Evolutionary conservation across 1,284 basidiomycete species (phyloP).

Genomic region (Fomitopsis palustris): DNA sequence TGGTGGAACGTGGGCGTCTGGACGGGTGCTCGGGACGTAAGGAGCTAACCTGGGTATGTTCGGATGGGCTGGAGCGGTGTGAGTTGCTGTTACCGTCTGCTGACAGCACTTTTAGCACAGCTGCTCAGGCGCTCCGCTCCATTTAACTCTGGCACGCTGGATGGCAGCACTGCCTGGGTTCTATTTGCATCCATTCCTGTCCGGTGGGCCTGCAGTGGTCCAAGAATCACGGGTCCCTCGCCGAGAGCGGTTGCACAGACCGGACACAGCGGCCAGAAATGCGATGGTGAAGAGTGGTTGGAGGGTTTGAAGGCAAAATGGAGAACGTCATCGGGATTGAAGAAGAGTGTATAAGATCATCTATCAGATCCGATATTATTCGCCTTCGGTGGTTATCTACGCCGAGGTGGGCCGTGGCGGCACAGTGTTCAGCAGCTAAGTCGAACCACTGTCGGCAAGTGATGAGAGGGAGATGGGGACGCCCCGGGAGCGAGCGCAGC

Average conservation of each 20-base stretch:
- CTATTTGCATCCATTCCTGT: background rate
- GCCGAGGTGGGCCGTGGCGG: background rate
- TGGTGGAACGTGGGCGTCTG: background rate
- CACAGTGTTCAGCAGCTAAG: background rate
- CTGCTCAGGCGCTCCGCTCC: background rate
- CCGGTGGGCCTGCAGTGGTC: background rate
- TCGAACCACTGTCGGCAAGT: too few relatives aligned
- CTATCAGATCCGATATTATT: conserved; percentile 7
- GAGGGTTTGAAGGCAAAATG: background rate
- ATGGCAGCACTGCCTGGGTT: background rate
- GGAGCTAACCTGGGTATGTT: background rate
- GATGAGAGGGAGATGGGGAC: background rate
- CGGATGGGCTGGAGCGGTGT: background rate
- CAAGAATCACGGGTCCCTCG: background rate
- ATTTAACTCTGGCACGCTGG: background rate
- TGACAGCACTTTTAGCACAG: background rate
- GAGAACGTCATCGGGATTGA: conserved; percentile 5
- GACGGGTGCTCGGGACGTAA: background rate
- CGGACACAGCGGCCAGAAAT: background rate
- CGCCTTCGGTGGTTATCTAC: background rate
- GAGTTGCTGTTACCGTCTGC: background rate
- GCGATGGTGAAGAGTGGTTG: background rate
- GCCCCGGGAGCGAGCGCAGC: background rate
- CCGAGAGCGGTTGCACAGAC: background rate
- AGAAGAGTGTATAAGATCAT: conserved; percentile 1